phyloP scores from a whole-genome alignment of 495 filamentous ascomycete genomes.

The Tuber calosporum region DNA sequence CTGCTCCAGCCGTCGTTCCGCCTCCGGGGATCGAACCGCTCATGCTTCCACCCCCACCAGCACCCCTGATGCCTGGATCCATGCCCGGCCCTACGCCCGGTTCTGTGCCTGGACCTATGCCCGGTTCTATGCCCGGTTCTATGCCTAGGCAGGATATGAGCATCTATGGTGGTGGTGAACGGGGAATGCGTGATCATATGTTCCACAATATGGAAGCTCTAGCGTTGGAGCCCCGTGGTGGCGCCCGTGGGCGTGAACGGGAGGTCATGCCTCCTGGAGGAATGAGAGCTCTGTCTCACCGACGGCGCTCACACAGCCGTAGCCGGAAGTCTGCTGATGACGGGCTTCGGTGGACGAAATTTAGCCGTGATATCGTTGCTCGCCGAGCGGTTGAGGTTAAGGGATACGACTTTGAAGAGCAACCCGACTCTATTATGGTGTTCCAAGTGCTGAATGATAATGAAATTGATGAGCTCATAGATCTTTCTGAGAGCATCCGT shows the following conservation, averaged over 20 bases:
- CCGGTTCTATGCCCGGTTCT: neutral
- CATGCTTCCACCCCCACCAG: conserved; percentile 34
- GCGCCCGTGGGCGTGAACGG: conserved; percentile 26
- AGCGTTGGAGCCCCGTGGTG: conserved; percentile 17
- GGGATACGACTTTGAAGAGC: conserved; percentile 38
- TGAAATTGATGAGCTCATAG: conserved; percentile 39
- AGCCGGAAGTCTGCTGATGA: conserved; percentile 15
- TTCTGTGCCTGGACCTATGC: conserved; percentile 3
- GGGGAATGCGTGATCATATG: conserved; percentile 16
- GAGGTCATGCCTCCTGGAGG: conserved; percentile 13
- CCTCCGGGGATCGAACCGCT: conserved; percentile 31
- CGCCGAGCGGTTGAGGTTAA: conserved; percentile 34
- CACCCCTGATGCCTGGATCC: neutral
- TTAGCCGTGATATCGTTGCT: conserved; percentile 41
- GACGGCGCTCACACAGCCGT: conserved; percentile 25
- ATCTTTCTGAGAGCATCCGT: conserved; percentile 36
- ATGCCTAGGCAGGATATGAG: conserved; percentile 18
- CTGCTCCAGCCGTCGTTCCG: conserved; percentile 21
- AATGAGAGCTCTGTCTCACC: conserved; percentile 17
- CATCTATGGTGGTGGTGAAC: conserved; percentile 5
- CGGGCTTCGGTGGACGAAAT: conserved; percentile 40
- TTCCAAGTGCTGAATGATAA: conserved; percentile 32
- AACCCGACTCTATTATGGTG: conserved; percentile 37
- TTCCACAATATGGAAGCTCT: conserved; percentile 21
- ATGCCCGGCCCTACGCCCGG: conserved; percentile 1